Base-by-base conservation (phyloP, 805 yeast species). In the Ogataea philodendri region DNA sequence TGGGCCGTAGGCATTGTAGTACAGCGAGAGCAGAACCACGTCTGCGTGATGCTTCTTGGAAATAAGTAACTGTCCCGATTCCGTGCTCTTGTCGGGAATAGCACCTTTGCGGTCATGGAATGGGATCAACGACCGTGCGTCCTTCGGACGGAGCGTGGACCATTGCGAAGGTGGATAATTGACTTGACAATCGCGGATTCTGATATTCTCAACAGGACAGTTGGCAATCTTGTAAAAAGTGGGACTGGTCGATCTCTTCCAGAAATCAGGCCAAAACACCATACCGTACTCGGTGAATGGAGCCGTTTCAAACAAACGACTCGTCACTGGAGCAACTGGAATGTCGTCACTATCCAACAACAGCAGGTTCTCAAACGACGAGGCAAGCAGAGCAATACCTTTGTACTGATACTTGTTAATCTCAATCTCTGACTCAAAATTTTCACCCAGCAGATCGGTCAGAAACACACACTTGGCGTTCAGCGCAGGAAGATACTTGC, bases 191-290 rank as follows among this genome's bases (percentile, higher is more conserved):
- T 67, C 63, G 16, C 68, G 62, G 3, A 60, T 55, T 22, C 64
- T 60, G 5, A 43, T 53, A 45, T 57, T 59, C 25, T 54, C 63
- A 23, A 63, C 65, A 54, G 52, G 41, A 2, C 63, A 50, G 8
- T 56, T 60, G 10, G 84, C 76, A 39, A 82, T 75, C 10, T 76
- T 75, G 51, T 73, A 76, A 51, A 59, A 78, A 22, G 59, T 60
- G 11, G 84, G 85, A 38, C 71, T 67, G 3, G 84, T 78, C 10
- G 82, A 71, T 53, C 85, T 64, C 14, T 76, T 70, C 84, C 84
- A 77, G 22, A 74, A 75, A 54, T 77, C 83, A 5, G 84, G 84
- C 83, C 84, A 77, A n/a, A 74, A 46, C 10, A 78, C 66, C 55
- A 78, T 57, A 0, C 75, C 72, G n/a, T 59, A 55, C 7, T 63